phyloP scores from a whole-genome alignment of 805 yeast genomes.

The Metschnikowia similis region DNA sequence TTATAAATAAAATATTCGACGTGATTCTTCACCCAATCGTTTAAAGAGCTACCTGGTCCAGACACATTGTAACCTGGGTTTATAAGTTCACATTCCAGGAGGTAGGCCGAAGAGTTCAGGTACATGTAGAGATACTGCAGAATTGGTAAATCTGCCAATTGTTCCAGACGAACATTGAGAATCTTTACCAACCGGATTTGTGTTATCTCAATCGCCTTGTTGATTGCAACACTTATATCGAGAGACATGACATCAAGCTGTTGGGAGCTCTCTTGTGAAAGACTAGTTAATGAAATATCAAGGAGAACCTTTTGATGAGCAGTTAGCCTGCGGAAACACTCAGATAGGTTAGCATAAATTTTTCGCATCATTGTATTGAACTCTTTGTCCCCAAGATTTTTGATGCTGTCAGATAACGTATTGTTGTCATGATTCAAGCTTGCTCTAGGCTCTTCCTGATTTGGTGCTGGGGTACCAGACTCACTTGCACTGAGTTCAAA shows the following conservation, averaged over 20 bases:
- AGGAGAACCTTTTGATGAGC: constrained; percentile 75
- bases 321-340: constrained; percentile 67
- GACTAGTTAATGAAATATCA: constrained; percentile 52
- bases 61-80: constrained; percentile 61
- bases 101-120: constrained; percentile 61
- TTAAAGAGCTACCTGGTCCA: constrained; percentile 48
- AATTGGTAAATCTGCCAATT: constrained; percentile 53
- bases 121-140: constrained; percentile 66
- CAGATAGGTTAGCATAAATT: constrained; percentile 62
- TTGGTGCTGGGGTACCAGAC: constrained; percentile 1
- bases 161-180: constrained; percentile 70
- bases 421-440: neutral
- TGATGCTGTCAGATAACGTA: constrained; percentile 42
- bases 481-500: neutral
- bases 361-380: constrained; percentile 65
- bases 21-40: constrained; percentile 65
- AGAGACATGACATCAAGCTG: constrained; percentile 48
- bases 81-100: constrained; percentile 78
- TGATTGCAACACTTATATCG: constrained; percentile 64
- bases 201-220: constrained; percentile 62
- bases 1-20: constrained; percentile 54
- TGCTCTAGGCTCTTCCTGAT: constrained; percentile 9
- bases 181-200: constrained; percentile 77
- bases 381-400: constrained; percentile 66
- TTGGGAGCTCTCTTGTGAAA: constrained; percentile 21